Evolutionary conservation across 2,329 filamentous ascomycete species (phyloP).

Genomic region (Thielaviopsis musarum): DNA sequence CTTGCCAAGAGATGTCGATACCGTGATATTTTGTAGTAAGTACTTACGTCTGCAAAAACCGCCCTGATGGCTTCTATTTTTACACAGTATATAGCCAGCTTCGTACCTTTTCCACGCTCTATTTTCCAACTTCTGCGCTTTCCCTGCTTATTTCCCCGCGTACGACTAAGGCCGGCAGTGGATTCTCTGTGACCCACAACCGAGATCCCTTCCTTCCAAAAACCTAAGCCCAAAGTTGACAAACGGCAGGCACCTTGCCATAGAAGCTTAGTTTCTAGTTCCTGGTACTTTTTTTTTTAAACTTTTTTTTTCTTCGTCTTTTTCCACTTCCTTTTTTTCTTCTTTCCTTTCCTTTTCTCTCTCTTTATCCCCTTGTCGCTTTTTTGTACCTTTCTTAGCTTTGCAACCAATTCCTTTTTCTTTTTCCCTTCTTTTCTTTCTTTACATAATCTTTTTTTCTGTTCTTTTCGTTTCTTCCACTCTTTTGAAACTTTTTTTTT

Average conservation of each 20-base stretch:
- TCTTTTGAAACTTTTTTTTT: background rate
- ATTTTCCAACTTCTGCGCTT: background rate
- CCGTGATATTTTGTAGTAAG: too few relatives aligned
- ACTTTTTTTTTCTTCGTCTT: background rate
- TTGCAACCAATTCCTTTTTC: background rate
- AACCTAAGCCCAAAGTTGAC: background rate
- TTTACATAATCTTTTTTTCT: background rate
- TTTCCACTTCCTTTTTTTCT: background rate
- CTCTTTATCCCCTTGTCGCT: background rate
- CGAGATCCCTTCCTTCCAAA: background rate
- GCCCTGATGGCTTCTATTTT: too few relatives aligned
- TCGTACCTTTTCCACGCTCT: background rate
- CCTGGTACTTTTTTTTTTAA: background rate
- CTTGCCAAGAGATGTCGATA: too few relatives aligned
- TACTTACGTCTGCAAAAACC: too few relatives aligned
- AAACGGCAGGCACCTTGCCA: background rate
- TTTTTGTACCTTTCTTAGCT: background rate
- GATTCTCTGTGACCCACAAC: background rate
- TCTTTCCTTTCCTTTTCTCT: background rate
- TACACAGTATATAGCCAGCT: too few relatives aligned
- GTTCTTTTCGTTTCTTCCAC: background rate
- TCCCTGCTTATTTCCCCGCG: background rate
- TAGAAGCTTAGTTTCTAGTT: background rate
- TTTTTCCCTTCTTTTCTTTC: background rate
- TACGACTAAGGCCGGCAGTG: background rate